Conservation (phyloP, 768 basidiomycete genomes). For the Lentinula detonsa region DNA sequence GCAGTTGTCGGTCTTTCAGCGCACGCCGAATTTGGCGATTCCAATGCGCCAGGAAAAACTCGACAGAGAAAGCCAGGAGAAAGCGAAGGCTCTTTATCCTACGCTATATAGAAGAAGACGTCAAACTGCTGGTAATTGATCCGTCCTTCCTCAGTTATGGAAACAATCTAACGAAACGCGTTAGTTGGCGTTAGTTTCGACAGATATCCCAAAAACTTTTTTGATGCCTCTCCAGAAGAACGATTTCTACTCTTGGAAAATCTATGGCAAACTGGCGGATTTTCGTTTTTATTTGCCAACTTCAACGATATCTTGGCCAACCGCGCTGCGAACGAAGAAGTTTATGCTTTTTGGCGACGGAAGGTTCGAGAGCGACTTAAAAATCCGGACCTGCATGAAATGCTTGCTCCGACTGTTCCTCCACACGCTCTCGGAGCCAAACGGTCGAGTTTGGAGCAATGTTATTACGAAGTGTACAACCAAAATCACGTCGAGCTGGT, state of each 20-base stretch:
- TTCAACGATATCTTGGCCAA: conserved; percentile 13
- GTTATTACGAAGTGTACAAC: conserved; percentile 19
- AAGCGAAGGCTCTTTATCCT: conserved; percentile 15
- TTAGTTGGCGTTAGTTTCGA: conserved; percentile 13
- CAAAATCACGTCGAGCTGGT: conserved; percentile 18
- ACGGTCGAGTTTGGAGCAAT: conserved; percentile 15
- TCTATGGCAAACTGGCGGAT: conserved; percentile 17
- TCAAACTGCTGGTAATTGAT: conserved; percentile 12
- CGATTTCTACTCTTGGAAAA: conserved; percentile 16
- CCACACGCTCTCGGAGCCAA: conserved; percentile 21
- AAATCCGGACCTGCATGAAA: conserved; percentile 16
- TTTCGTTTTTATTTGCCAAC: conserved; percentile 14
- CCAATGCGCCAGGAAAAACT: conserved; percentile 15
- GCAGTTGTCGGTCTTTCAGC: conserved; percentile 21
- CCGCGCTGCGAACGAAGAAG: conserved; percentile 16
- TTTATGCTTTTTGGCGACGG: conserved; percentile 20
- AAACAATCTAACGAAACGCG: neutral
- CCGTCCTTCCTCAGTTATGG: neutral
- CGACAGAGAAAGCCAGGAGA: conserved; percentile 9
- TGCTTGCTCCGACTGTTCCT: conserved; percentile 16
- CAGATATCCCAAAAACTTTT: conserved; percentile 7
- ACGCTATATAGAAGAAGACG: conserved; percentile 13
- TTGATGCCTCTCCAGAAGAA: conserved; percentile 16
- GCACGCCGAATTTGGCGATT: conserved; percentile 18
- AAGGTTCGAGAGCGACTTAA: conserved; percentile 16